Evolutionary conservation across 2,329 filamentous ascomycete species (phyloP).

Genomic region (Blastomyces emzantsi): DNA sequence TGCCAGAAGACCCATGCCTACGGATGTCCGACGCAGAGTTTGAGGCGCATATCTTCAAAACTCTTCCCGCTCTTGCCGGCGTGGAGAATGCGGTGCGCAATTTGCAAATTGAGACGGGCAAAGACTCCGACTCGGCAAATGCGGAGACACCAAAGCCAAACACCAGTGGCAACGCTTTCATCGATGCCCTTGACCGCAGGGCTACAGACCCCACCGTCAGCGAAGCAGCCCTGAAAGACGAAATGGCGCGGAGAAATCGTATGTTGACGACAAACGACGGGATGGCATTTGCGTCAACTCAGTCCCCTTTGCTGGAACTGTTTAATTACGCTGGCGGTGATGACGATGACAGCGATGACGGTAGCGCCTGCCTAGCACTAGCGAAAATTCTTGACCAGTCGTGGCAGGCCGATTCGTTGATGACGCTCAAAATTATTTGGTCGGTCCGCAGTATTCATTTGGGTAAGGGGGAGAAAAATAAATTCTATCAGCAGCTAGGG

Average conservation of each 20-base stretch:
- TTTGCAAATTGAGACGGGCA: conserved; percentile 44
- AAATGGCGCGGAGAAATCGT: conserved; percentile 3
- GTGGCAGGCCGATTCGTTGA: conserved; percentile 42
- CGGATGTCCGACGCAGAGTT: conserved; percentile 10
- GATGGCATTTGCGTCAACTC: conserved; percentile 35
- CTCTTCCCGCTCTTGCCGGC: conserved; percentile 4
- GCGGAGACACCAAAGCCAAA: not conserved
- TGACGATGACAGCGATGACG: conserved; percentile 24
- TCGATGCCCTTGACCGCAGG: conserved; percentile 2
- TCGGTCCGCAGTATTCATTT: conserved; percentile 53
- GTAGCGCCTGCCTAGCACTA: conserved; percentile 21
- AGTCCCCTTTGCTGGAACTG: conserved; percentile 43
- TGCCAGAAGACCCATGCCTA: conserved; percentile 14
- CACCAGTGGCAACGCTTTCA: not conserved
- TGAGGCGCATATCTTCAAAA: conserved; percentile 7
- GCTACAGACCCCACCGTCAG: not conserved
- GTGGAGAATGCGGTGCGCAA: conserved; percentile 24
- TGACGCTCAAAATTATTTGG: conserved; percentile 52
- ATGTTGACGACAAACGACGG: conserved; percentile 3
- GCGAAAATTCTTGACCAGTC: conserved; percentile 38
- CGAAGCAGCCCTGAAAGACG: not conserved
- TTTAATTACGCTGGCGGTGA: conserved; percentile 38
- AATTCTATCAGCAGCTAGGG: conserved; percentile 47
- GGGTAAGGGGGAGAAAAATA: conserved; percentile 43
- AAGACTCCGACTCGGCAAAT: conserved; percentile 25